Percentiles rank a stretch among this genome's conserved stretches.
Evolutionary conservation across 495 filamentous ascomycete genomes (phyloP).

Genomic region (Podospora sp.): DNA sequence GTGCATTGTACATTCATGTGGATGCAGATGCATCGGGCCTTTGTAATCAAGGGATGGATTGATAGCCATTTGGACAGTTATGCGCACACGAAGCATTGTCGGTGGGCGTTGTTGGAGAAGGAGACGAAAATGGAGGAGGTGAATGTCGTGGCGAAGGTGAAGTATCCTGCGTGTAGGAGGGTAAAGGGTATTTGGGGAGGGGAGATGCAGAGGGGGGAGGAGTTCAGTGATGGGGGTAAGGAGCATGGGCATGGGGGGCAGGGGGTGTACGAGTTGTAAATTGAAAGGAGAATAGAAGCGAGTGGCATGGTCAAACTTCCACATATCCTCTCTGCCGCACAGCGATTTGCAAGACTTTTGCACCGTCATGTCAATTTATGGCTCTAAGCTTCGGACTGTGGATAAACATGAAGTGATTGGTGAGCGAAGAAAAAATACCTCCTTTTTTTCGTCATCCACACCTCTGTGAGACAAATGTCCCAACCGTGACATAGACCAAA

Average conservation of each 20-base stretch:
- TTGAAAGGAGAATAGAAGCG: background rate
- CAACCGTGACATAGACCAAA: too few relatives aligned
- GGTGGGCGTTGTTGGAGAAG: constrained; percentile 11
- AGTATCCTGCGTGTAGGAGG: constrained; percentile 20
- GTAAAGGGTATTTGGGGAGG: background rate
- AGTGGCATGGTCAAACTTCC: background rate
- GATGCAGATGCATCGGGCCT: constrained; percentile 39
- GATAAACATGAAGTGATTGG: too few relatives aligned
- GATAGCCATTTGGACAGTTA: constrained; percentile 22
- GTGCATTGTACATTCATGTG: constrained; percentile 41
- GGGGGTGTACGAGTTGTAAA: background rate
- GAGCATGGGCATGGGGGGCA: background rate
- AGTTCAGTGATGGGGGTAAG: background rate
- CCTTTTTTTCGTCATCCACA: too few relatives aligned
- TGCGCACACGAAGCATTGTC: constrained; percentile 22
- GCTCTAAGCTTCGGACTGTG: too few relatives aligned
- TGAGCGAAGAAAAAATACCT: too few relatives aligned
- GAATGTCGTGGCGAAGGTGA: constrained; percentile 13
- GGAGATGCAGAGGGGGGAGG: background rate
- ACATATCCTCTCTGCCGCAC: too few relatives aligned
- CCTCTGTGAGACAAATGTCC: too few relatives aligned
- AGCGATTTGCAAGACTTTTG: too few relatives aligned
- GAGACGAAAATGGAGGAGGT: constrained; percentile 2
- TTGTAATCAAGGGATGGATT: constrained; percentile 9
- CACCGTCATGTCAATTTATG: too few relatives aligned